Conservation (phyloP, 768 basidiomycete species). For the Lyophyllum semitale region DNA sequence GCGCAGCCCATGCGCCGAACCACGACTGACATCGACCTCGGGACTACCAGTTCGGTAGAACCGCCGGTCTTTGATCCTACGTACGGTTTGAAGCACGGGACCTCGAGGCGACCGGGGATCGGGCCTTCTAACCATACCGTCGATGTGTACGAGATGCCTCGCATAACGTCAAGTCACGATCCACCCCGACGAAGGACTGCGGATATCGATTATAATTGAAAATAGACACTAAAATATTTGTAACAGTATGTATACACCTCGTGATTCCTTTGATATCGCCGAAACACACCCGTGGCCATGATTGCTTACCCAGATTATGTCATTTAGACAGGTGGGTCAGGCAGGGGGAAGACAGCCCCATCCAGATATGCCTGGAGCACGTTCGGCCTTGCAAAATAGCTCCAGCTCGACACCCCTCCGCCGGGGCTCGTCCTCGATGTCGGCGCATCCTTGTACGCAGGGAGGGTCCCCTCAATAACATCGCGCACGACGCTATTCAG, state of each 20-base stretch:
- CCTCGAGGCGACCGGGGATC: background rate
- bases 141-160: background rate
- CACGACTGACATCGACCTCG: background rate
- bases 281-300: background rate
- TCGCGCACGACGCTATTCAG: constrained; percentile 1
- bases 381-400: constrained; percentile 19
- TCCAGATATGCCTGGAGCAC: constrained; percentile 19
- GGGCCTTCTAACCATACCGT: background rate
- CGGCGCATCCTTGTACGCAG: constrained; percentile 13
- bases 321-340: constrained; percentile 7
- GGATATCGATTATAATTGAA: too few relatives aligned
- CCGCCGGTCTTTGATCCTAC: background rate
- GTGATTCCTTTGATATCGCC: too few relatives aligned
- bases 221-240: too few relatives aligned
- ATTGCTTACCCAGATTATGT: background rate
- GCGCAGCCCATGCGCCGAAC: background rate
- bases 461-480: constrained; percentile 8
- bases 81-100: background rate
- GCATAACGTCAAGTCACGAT: background rate
- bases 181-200: too few relatives aligned
- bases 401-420: constrained; percentile 17
- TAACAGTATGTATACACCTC: too few relatives aligned
- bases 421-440: background rate
- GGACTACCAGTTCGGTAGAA: background rate
- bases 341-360: constrained; percentile 18